These are phyloP conservation scores for Rhodocollybia butyracea DNA, from an alignment of 768 basidiomycete genomes.

Conservation along the genomic window DNA sequence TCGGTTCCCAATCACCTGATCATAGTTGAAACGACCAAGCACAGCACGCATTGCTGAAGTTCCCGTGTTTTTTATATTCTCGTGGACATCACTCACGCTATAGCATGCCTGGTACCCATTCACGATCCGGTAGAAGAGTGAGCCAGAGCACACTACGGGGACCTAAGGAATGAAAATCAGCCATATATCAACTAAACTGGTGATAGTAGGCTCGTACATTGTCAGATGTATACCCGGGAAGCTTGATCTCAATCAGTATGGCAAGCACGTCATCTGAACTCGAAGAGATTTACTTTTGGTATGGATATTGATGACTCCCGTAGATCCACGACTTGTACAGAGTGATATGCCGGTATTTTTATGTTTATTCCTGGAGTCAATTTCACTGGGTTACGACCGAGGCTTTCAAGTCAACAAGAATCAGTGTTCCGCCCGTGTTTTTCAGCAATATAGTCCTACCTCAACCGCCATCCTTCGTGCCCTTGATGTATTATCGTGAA, in stretches of 20 bases:
- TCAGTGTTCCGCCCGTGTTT: background rate
- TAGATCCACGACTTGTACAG: slow-evolving; percentile 41
- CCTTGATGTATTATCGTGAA: slow-evolving; percentile 52
- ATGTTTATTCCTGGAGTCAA: slow-evolving; percentile 44
- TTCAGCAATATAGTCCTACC: slow-evolving; percentile 20
- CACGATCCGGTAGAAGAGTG: slow-evolving; percentile 48
- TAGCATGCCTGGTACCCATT: slow-evolving; percentile 57
- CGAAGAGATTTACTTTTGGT: slow-evolving; percentile 30
- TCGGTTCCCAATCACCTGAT: slow-evolving; percentile 52
- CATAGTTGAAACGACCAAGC: slow-evolving; percentile 47
- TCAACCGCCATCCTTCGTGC: slow-evolving; percentile 49
- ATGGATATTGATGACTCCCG: slow-evolving; percentile 46
- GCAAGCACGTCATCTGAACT: background rate
- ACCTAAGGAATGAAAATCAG: slow-evolving; percentile 26
- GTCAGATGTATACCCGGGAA: slow-evolving; percentile 31
- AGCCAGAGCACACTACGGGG: slow-evolving; percentile 50
- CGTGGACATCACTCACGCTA: slow-evolving; percentile 43
- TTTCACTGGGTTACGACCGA: slow-evolving; percentile 43
- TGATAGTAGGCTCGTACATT: slow-evolving; percentile 18
- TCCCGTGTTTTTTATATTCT: slow-evolving; percentile 49
- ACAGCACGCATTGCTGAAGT: slow-evolving; percentile 54
- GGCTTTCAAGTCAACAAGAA: slow-evolving; percentile 23
- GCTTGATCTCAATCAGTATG: slow-evolving; percentile 15
- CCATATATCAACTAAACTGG: background rate
- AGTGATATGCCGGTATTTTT: slow-evolving; percentile 43